Evolutionary conservation across 164 flowering plant genomes (phyloP).

Genomic region (Stephania japonica): DNA sequence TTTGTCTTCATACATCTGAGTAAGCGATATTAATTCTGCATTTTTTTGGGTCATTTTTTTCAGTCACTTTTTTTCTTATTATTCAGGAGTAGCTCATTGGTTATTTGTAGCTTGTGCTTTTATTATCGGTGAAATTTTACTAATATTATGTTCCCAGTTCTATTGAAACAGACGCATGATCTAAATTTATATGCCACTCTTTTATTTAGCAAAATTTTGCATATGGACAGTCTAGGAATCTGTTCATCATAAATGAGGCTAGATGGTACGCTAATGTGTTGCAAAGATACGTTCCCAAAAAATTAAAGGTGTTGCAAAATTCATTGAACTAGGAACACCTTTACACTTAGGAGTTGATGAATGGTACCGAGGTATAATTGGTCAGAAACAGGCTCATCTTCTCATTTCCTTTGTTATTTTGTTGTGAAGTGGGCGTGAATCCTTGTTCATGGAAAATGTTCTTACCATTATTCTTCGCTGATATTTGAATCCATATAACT

Average conservation of each 20-base stretch:
- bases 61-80: not conserved
- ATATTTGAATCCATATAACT: not conserved
- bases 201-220: not conserved
- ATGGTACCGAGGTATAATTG: not conserved
- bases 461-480: not conserved
- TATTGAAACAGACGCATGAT: not conserved
- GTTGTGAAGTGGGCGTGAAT: not conserved
- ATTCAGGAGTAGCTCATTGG: not conserved
- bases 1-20: not conserved
- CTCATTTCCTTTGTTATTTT: not conserved
- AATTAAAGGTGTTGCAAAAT: no score
- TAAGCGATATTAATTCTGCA: conserved; percentile 8
- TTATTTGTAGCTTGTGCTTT: not conserved
- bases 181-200: not conserved
- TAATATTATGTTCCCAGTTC: not conserved
- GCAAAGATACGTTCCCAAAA: not conserved
- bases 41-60: not conserved
- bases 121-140: not conserved
- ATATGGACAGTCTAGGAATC: no score
- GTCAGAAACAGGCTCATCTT: not conserved
- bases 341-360: not conserved
- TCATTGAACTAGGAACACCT: not conserved
- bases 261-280: not conserved
- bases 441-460: not conserved
- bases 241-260: not conserved